Evolutionary conservation across 177 flowering plant genomes (phyloP), one percentile per base, ranked within the genome.

Genomic region (Telopea speciosissima): DNA sequence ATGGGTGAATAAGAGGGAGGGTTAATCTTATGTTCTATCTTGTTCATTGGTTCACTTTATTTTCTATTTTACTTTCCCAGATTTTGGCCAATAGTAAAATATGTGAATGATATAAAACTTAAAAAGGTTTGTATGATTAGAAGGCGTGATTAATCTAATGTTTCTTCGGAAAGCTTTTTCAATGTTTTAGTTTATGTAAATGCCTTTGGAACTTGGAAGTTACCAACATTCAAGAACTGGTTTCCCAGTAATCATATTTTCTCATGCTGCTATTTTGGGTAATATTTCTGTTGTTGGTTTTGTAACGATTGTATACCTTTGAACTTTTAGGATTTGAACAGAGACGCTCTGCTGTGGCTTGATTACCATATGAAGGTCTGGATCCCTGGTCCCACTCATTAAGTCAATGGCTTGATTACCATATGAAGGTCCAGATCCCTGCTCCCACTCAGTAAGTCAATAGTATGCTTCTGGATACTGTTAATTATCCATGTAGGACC

Each of bases 401-500:
- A 24, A 58, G 66, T 62, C 67, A 59, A 56, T 60, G 56, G 65
- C 70, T 69, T 62, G 70, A 11, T 61, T 62, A 60, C 52, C 49
- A 23, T n/a, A 17, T 45, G 72, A 66, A 67, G 66, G 28, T 61
- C 59, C 63, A 31, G 11, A 64, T 49, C 10, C 10, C 23, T 54
- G 49, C 31, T 28, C 31, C 31, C 31, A 28, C 31, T 61, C 58
- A 65, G 68, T 73, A 23, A 58, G 65, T 62, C 67, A 66, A 28
- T 79, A 71, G 68, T 63, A 60, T 76, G 75, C 60, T 73, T 75
- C 44, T 54, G 24, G 70, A 63, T 62, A n/a, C 16, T 67, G 62
- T 28, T 63, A 52, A 70, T 65, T 31, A 65, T 71, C 56, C 76
- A 76, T 79, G 79, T 73, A 65, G 70, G 60, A 49, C 69, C 42